Evolutionary conservation across 169 alveolate genomes (phyloP).

Genomic region (Theileria parva): DNA sequence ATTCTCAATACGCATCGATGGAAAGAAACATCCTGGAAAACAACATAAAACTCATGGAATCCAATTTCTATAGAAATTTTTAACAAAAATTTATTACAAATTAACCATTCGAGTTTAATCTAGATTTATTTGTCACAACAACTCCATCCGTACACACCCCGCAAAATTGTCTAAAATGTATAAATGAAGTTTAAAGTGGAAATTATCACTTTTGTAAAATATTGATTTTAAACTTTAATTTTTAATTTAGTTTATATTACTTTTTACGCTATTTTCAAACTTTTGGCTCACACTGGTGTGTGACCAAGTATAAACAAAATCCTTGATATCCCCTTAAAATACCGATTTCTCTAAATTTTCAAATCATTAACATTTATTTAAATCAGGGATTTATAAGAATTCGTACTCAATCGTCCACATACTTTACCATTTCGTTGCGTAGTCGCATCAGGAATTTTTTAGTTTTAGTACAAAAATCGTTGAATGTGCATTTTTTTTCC

Average conservation of each 20-base stretch:
- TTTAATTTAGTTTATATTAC: not conserved
- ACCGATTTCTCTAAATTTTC: not conserved
- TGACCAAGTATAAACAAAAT: not conserved
- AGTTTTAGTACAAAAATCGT: not conserved
- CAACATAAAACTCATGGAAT: slow-evolving; percentile 18
- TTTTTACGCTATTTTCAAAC: not conserved
- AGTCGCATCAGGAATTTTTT: not conserved
- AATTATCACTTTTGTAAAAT: not conserved
- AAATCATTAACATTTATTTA: not conserved
- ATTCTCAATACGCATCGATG: not conserved
- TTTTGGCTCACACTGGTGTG: not conserved
- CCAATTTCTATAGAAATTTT: slow-evolving; percentile 13
- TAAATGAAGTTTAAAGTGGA: not conserved
- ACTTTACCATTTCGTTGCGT: not conserved
- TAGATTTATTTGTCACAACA: not conserved
- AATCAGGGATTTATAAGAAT: not conserved
- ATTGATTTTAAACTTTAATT: not conserved
- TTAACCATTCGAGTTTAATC: not conserved
- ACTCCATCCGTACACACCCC: slow-evolving; percentile 13
- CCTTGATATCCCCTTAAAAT: not conserved
- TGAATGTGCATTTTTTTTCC: not conserved
- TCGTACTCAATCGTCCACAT: not conserved
- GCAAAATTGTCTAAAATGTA: slow-evolving; percentile 12
- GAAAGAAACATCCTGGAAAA: slow-evolving; percentile 1
- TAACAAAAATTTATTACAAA: not conserved